Evolutionary conservation across 75 land plant genomes (phyloP).

Genomic region (Pinus albicaulis): DNA sequence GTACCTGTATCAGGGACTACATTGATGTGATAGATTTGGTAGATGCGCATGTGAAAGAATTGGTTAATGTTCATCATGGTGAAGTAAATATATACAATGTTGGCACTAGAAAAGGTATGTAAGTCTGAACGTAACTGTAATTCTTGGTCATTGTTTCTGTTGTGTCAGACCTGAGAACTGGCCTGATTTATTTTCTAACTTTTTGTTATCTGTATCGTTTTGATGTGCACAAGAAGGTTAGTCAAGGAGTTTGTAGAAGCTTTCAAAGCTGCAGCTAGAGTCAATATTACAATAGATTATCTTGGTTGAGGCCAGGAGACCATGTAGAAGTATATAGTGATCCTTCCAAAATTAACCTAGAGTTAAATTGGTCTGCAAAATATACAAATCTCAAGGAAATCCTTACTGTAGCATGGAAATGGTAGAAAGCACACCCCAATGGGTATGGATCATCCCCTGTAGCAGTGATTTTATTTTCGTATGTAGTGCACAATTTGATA

Average conservation of each 20-base stretch:
- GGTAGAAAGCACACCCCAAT: constrained; percentile 67
- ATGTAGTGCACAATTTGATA: not conserved
- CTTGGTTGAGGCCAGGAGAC: constrained; percentile 79
- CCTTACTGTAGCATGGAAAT: constrained; percentile 76
- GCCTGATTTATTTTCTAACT: not conserved
- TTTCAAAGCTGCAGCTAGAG: constrained; percentile 81
- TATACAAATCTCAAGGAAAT: constrained; percentile 65
- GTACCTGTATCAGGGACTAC: constrained; percentile 89
- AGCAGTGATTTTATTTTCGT: constrained; percentile 9
- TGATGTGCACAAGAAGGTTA: constrained; percentile 60
- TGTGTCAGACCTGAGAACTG: not conserved
- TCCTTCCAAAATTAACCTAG: constrained; percentile 68
- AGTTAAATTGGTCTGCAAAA: constrained; percentile 83
- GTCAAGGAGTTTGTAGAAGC: constrained; percentile 97
- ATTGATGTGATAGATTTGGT: constrained; percentile 93
- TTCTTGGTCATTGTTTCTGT: not conserved
- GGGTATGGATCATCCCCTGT: constrained; percentile 45
- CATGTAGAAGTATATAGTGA: constrained; percentile 94
- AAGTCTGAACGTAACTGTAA: not conserved
- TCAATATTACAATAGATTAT: constrained; percentile 62
- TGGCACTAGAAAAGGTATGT: constrained; percentile 86
- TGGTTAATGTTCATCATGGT: constrained; percentile 46
- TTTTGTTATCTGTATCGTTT: not conserved
- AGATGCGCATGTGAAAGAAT: constrained; percentile 95
- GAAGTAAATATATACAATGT: constrained; percentile 88